Base-by-base conservation (phyloP, 768 basidiomycete species). In the Termitomyces sp. region DNA sequence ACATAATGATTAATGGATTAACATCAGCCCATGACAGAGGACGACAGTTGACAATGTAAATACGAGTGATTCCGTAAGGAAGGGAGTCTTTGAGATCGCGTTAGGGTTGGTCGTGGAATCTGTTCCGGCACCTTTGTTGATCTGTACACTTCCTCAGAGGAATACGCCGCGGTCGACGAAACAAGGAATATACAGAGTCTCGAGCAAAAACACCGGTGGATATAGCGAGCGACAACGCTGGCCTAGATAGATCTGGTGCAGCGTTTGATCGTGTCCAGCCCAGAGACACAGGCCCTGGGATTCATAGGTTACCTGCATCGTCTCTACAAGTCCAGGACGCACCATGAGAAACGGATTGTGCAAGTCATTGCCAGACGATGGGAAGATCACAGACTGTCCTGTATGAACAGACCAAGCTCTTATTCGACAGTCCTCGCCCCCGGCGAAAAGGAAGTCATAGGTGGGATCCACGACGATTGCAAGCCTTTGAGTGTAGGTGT, bases 341-440 rank as follows among this genome's bases (percentile, higher is more conserved):
- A 56, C 58, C 18, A 63, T 57, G 15, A 57, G 63, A 55, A 79
- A 77, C 46, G 75, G 74, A 62, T 68, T 75, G 22, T 39, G 48
- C 59, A 49, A 55, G 41, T 56, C 24, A 30, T 22, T 20, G 4
- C 50, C 54, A 30, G 57, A 46, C 13, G 44, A 31, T 20, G 54
- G 44, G 27, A 63, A 73, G 65, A 22, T 60, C 20, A 86, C 59
- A 5, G 72, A 72, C 16, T 70, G 71, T 5, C 88, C 89, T 8
- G 78, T 81, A 16, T 70, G 76, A 8, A 91, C 68, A 12, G 87
- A 88, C 90, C 90, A 92, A 3, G 79, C 80, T 24, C 87, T 82
- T 58, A 91, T 78, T 34, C 76, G 77, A 45, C 72, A 62, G 69
- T 93, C 89, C 61, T 84, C 79, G 11, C 89, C 89, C 0, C 86